Conservation (phyloP, 2,329 filamentous ascomycete species). For the Botrytis aclada region DNA sequence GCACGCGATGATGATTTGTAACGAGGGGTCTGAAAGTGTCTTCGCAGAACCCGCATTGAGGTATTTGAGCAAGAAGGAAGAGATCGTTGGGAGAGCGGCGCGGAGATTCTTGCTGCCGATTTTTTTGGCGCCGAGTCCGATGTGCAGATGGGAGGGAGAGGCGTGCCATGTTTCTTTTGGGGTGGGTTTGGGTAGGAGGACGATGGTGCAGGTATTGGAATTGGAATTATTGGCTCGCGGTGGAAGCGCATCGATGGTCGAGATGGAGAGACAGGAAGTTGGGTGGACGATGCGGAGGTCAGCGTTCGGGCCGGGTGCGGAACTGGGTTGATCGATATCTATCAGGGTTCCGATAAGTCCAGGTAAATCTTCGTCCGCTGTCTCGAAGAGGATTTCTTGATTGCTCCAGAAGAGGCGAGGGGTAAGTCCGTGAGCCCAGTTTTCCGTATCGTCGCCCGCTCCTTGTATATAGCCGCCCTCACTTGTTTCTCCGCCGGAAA, state of each 20-base stretch:
- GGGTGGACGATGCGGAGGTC: slow-evolving; percentile 29
- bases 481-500: slow-evolving; percentile 64
- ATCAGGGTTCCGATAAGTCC: slow-evolving; percentile 49
- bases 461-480: slow-evolving; percentile 86
- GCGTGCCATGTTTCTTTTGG: slow-evolving; percentile 44
- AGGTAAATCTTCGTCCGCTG: slow-evolving; percentile 63
- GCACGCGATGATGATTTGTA: slow-evolving; percentile 61
- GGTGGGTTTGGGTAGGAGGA: slow-evolving; percentile 45
- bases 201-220: slow-evolving; percentile 36
- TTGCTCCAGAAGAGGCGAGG: slow-evolving; percentile 78
- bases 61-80: slow-evolving; percentile 30
- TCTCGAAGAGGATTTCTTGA: slow-evolving; percentile 54
- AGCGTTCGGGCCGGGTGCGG: not conserved
- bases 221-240: not conserved
- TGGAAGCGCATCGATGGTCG: slow-evolving; percentile 23
- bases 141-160: slow-evolving; percentile 44
- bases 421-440: slow-evolving; percentile 82
- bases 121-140: slow-evolving; percentile 71
- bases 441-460: slow-evolving; percentile 90
- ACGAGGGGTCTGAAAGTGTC: not conserved
- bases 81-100: slow-evolving; percentile 54
- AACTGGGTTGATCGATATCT: slow-evolving; percentile 34
- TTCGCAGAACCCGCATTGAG: not conserved
- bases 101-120: slow-evolving; percentile 81
- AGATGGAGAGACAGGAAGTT: slow-evolving; percentile 33